Conservation (phyloP, 768 basidiomycete genomes). For the Flagelloscypha sp. region DNA sequence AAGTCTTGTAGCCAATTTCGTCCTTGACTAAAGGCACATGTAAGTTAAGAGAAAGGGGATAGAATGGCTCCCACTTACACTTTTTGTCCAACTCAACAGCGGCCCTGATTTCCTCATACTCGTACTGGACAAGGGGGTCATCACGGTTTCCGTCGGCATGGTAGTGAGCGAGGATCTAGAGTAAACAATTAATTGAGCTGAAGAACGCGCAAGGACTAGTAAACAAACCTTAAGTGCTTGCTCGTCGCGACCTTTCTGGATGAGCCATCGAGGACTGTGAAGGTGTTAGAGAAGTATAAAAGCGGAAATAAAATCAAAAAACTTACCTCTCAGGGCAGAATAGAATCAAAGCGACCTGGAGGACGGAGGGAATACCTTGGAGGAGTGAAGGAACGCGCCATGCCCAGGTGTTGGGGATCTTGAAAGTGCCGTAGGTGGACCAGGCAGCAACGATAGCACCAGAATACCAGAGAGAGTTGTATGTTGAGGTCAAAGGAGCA, state of each 20-base stretch:
- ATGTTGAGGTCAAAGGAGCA: conserved; percentile 66
- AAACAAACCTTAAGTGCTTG: conserved; percentile 51
- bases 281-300: too few relatives aligned
- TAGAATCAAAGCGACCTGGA: conserved; percentile 59
- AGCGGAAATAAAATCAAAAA: too few relatives aligned
- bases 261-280: conserved; percentile 77
- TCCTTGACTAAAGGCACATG: conserved; percentile 30
- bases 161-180: conserved; percentile 46
- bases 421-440: conserved; percentile 77
- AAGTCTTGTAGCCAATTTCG: conserved; percentile 61
- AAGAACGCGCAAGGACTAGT: not conserved
- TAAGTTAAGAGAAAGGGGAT: not conserved
- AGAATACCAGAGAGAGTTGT: conserved; percentile 83
- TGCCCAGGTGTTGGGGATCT: conserved; percentile 57
- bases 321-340: conserved; percentile 78
- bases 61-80: conserved; percentile 11
- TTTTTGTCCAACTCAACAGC: conserved; percentile 62
- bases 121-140: conserved; percentile 63
- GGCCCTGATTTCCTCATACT: conserved; percentile 75
- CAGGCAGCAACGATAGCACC: conserved; percentile 81
- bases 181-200: not conserved
- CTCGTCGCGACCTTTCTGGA: conserved; percentile 64
- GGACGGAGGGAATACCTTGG: conserved; percentile 60
- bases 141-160: conserved; percentile 49
- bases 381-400: conserved; percentile 79